Base-by-base conservation (phyloP, 1,284 basidiomycete species). In the Ganoderma lucidum region DNA sequence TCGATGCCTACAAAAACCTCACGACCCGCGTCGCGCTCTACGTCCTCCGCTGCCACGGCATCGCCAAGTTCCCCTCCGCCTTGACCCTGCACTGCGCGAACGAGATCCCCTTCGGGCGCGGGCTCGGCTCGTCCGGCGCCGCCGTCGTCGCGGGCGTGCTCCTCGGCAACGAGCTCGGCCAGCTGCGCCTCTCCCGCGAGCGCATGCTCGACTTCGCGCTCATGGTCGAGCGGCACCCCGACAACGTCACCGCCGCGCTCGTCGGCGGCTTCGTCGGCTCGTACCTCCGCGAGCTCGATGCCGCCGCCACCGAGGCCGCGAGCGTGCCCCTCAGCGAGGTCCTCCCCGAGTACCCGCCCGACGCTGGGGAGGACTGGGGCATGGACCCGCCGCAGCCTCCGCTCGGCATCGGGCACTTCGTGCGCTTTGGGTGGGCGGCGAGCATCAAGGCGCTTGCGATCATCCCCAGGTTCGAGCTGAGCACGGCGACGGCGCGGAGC, bases 151-250 rank as follows among this genome's bases (percentile, higher is more conserved):
- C 96, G 0, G 98, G 98, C 58, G 94, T 98, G 32, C 85, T 98
- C 45, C 88, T 99, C 60, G 98, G 93, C 51, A 90, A 97, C 79
- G 87, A 91, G 23, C 85, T 99, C 15, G 97, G 95, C 17, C 74
- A 89, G 62, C 87, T 99, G 70, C 79, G 86, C 32, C 88, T 99
- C 15, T 79, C 92, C 19, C 85, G 82, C 41, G 87, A 87, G 63
- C 90, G 98, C 37, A 85, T 98, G 75, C 88, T 99, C 68, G 98
- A 99, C 82, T 97, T 96, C 79, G 97, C 98, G 1, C 87, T 99
- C 68, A 99, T 99, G 98, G 97, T 99, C 76, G 98, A 99, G 82
- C 89, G 98, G 12, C 98, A 99, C 81, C 98, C 98, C 9, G 98
- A 99, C 83, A 99, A 99, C 80, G 97, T 99, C 74, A 98, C 98